Evolutionary conservation across 2,329 filamentous ascomycete species (phyloP), one percentile per base, ranked within the genome.

Genomic region (Aspergillus awamori): DNA sequence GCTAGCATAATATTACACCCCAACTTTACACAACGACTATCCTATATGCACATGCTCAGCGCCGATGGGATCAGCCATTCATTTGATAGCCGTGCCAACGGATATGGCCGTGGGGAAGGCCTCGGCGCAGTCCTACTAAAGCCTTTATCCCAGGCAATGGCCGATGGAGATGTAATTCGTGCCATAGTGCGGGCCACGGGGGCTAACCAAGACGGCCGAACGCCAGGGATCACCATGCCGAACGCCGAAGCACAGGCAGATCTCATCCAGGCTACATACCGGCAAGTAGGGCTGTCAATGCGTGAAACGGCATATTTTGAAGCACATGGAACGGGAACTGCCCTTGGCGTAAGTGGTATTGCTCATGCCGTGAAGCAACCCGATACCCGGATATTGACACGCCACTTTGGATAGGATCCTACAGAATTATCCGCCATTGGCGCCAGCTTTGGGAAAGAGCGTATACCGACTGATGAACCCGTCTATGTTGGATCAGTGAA

Each of bases 21-120:
- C 11, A 66, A 72, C 15, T 60, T 71, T 38, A 70, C 49, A n/a
- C 64, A 66, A 13, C 52, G 56, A 26, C 63, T 72, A 6, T 64
- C 65, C 1, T 65, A 65, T 15, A 63, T 67, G 62, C 61, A 66
- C 13, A 67, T 83, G 62, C 69, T 83, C 4, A 79, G 75, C 28
- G 69, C 73, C 0, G 79, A 77, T 8, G 82, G 83, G 0, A 70
- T 74, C 15, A 84, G 82, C 55, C 80, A 81, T 43, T 74, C 79
- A 4, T 83, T 82, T 57, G 80, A 83, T 53, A 72, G 74, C n/a
- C 63, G 70, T 10, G 83, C 81, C 0, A 81, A 84, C 68, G 83
- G 83, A 3, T 85, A 84, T 63, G 82, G 79, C 45, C 77, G 83
- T 20, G 81, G 76, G 3, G 83, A 85, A 58, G 83, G 77, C 4